Evolutionary conservation across 352 stramenopile species (phyloP), one percentile per base, ranked within the genome.

Genomic region (Phytophthora crassamura): DNA sequence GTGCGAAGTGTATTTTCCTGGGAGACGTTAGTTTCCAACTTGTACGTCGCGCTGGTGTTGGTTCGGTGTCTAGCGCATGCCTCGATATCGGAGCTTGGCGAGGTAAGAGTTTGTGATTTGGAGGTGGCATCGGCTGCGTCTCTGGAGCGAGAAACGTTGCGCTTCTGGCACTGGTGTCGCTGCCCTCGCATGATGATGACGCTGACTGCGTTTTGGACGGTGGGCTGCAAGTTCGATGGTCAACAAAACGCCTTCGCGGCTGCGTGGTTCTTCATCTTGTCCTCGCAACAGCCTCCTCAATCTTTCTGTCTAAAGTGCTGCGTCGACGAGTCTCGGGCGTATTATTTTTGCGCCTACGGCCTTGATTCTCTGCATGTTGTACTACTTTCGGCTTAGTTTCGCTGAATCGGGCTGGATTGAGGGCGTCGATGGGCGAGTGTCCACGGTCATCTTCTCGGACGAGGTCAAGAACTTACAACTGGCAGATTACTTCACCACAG

Each of bases 341-440:
- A n/a, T n/a, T n/a, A n/a, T n/a, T n/a, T n/a, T n/a, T n/a, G n/a
- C n/a, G n/a, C n/a, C n/a, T n/a, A n/a, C n/a, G n/a, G n/a, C n/a
- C n/a, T n/a, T n/a, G n/a, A n/a, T n/a, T n/a, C n/a, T n/a, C n/a
- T n/a, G n/a, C n/a, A n/a, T n/a, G n/a, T 12, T 77, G 9, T 70
- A 82, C 53, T 63, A 33, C 42, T 63, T 47, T 39, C 55, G 55
- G 22, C 22, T 7, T 0, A 12, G 2, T 34, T 12, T 69, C 4
- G 63, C 55, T 1, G 10, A 40, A 1, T 74, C 65, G 5, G 59
- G 57, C 0, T 57, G 47, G 54, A 25, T 66, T 10, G 20, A 22
- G 11, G 53, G 59, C 9, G 36, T 67, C 20, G 59, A 62, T 34
- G 51, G 59, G 4, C 59, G 59, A 2, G 20, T 62, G 12, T 15